Percentiles rank a stretch among this genome's conserved stretches.
These are phyloP conservation scores for Lepidium aucheri DNA, from an alignment of 345 rosid genomes.

Conservation along the genomic window DNA sequence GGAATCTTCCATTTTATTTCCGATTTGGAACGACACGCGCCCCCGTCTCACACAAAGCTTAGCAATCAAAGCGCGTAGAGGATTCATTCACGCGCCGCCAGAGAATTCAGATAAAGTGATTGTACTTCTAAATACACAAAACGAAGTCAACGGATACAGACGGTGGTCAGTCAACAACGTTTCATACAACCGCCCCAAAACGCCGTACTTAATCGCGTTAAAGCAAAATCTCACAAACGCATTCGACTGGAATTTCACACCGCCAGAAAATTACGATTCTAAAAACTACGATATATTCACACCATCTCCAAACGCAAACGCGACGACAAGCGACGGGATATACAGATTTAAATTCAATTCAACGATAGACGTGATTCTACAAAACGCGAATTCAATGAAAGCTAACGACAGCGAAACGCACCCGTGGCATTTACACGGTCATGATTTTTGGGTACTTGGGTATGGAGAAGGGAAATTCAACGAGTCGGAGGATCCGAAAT, in stretches of 20 bases:
- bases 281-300: conserved; percentile 3
- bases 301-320: too few relatives aligned
- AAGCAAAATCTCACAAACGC: conserved; percentile 34
- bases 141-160: conserved; percentile 20
- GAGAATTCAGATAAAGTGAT: conserved; percentile 37
- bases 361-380: conserved; percentile 59
- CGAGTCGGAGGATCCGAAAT: conserved; percentile 30
- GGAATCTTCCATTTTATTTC: conserved; percentile 29
- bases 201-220: conserved; percentile 53
- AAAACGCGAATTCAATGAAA: conserved; percentile 50
- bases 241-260: conserved; percentile 37
- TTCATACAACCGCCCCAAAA: conserved; percentile 42
- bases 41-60: conserved; percentile 42
- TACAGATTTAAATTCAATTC: conserved; percentile 44
- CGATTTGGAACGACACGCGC: conserved; percentile 34
- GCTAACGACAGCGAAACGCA: conserved; percentile 53
- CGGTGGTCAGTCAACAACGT: conserved; percentile 69
- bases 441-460: conserved; percentile 77
- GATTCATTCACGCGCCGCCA: conserved; percentile 38
- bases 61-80: conserved; percentile 44
- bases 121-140: conserved; percentile 56
- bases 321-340: too few relatives aligned
- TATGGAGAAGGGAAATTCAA: conserved; percentile 62
- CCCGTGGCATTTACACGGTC: conserved; percentile 83
- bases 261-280: conserved; percentile 34